Evolutionary conservation across 2,329 filamentous ascomycete genomes (phyloP), one percentile per base, ranked within the genome.

Genomic region (Monilinia fructigena): DNA sequence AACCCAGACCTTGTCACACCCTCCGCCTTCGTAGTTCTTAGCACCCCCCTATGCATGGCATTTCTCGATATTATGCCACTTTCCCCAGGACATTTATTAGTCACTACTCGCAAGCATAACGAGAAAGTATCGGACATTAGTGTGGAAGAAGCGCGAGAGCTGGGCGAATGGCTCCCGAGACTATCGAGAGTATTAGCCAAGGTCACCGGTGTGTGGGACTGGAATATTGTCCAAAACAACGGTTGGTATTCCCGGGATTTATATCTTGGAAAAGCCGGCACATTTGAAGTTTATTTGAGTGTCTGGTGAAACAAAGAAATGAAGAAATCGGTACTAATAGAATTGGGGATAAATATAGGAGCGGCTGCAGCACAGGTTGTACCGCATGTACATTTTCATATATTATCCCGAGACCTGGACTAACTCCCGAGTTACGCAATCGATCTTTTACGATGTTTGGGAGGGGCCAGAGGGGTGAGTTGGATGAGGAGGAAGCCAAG

Each of bases 221-320:
- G 94, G 90, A 99, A 99, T 78, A 87, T 98, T 40, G 92, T 98
- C 65, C 94, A 98, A 80, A 98, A 98, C 77, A 98, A 97, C 73
- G 92, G 85, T 85, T 72, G 55, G 76, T 77, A 65, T 52, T n/a
- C 55, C 58, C 31, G 45, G 58, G 47, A 31, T 38, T 40, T 55
- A 28, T 59, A 48, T 61, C 58, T 61, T 61, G 28, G 45, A 38
- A 40, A n/a, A 50, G n/a, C 31, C 45, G 31, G 10, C 31, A 4
- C 45, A 61, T 61, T 26, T 50, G 26, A 12, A 26, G 58, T 40
- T 50, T 61, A 50, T 45, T 31, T 40, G 12, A 31, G 26, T 48
- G 42, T 40, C 8, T 68, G 56, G 52, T n/a, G 8, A 16, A 23
- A 61, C 26, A 28, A 55, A 38, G 28, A 31, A 61, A 40, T 26